These are phyloP conservation scores for Boletus fagicola DNA, from an alignment of 768 basidiomycete species.

Conservation along the genomic window DNA sequence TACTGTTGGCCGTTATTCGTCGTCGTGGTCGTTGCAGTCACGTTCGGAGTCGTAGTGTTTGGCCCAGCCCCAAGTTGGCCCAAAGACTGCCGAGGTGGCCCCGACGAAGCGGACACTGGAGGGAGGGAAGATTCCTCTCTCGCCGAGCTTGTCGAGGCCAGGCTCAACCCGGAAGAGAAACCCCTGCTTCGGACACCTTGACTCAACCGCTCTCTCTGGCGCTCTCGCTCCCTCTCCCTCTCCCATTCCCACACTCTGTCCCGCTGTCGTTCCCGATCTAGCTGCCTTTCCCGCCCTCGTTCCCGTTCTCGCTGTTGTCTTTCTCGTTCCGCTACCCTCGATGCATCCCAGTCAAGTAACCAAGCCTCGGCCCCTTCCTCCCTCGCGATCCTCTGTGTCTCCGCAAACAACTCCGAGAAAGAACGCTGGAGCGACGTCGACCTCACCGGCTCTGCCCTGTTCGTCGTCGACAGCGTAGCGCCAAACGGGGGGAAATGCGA, in stretches of 20 bases:
- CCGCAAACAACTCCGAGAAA: slow-evolving; percentile 24
- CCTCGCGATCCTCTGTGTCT: slow-evolving; percentile 8
- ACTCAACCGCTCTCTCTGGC: slow-evolving; percentile 15
- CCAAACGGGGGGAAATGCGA: slow-evolving; percentile 11
- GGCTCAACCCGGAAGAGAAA: slow-evolving; percentile 13
- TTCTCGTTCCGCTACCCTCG: slow-evolving; percentile 12
- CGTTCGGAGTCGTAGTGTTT: neutral
- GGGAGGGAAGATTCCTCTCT: slow-evolving; percentile 18
- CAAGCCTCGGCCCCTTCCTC: slow-evolving; percentile 16
- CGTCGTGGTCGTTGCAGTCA: neutral
- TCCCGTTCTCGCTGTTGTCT: slow-evolving; percentile 4
- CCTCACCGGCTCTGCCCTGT: slow-evolving; percentile 4
- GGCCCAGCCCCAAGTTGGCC: slow-evolving; percentile 9
- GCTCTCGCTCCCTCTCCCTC: slow-evolving; percentile 20
- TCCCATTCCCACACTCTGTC: slow-evolving; percentile 24
- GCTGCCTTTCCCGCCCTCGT: slow-evolving; percentile 10
- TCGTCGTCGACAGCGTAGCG: neutral
- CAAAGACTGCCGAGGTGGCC: slow-evolving; percentile 3
- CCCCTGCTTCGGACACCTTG: slow-evolving; percentile 18
- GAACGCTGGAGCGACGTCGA: slow-evolving; percentile 20
- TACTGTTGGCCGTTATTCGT: slow-evolving; percentile 20
- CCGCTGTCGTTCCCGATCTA: slow-evolving; percentile 13
- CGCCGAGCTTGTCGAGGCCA: slow-evolving; percentile 15
- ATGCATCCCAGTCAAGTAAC: slow-evolving; percentile 20
- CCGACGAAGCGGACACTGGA: neutral